Evolutionary conservation across 768 basidiomycete species (phyloP).

Genomic region (Leucocoprinus sp.): DNA sequence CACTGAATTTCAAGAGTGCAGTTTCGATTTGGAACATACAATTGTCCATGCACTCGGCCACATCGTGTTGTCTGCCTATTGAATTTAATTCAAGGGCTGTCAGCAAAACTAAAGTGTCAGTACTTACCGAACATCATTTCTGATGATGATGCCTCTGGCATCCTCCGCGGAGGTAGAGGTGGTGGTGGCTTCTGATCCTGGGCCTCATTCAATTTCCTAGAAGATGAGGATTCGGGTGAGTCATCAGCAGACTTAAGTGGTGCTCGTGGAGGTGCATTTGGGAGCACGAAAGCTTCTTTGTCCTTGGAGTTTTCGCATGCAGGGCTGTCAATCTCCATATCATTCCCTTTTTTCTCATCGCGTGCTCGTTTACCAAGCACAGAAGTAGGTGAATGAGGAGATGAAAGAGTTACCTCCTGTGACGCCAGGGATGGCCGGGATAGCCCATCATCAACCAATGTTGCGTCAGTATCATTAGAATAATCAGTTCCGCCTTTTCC

Average conservation of each 20-base stretch:
- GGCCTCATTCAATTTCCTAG: conserved; percentile 21
- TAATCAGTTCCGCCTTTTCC: conserved; percentile 69
- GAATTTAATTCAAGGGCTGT: conserved; percentile 9
- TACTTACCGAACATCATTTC: conserved; percentile 85
- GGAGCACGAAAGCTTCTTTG: conserved; percentile 27
- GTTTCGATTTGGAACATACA: conserved; percentile 99
- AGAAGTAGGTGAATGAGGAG: conserved; percentile 34
- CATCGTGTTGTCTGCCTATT: conserved; percentile 91
- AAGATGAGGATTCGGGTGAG: conserved; percentile 26
- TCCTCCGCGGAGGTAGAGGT: conserved; percentile 51
- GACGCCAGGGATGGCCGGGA: conserved; percentile 23
- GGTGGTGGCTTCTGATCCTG: conserved; percentile 37
- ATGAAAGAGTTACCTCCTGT: conserved; percentile 19
- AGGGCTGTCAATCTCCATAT: conserved; percentile 52
- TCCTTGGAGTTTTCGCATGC: conserved; percentile 28
- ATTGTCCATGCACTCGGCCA: conserved; percentile 98
- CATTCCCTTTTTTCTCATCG: conserved; percentile 34
- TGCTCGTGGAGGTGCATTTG: conserved; percentile 23
- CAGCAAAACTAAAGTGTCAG: neutral
- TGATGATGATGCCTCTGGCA: conserved; percentile 52
- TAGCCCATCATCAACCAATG: conserved; percentile 71
- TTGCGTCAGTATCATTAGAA: conserved; percentile 84
- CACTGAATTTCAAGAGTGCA: conserved; percentile 71
- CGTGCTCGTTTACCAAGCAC: conserved; percentile 67
- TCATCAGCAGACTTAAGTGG: conserved; percentile 11